phyloP scores from a whole-genome alignment of 2,329 filamentous ascomycete species.

The Bipolaris gigantea region DNA sequence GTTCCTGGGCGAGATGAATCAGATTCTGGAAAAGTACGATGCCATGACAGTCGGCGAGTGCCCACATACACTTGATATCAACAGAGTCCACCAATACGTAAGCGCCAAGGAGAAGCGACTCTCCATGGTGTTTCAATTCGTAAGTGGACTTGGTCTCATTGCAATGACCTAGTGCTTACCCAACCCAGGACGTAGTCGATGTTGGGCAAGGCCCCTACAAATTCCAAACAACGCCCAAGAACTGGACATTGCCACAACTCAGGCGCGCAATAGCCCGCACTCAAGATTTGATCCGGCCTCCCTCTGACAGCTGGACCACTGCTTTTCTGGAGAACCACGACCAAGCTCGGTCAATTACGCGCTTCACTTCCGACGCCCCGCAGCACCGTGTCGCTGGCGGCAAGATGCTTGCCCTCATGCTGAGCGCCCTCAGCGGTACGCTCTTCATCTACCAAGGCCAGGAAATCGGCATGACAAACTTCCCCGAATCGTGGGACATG shows the following conservation, averaged over 20 bases:
- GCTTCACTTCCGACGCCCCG: conserved; percentile 53
- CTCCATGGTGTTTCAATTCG: conserved; percentile 66
- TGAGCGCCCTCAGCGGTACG: conserved; percentile 53
- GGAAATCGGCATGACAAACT: conserved; percentile 56
- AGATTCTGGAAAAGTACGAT: conserved; percentile 62
- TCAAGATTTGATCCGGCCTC: conserved; percentile 35
- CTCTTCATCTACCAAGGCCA: conserved; percentile 57
- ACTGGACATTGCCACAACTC: conserved; percentile 37
- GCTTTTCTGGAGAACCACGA: conserved; percentile 60
- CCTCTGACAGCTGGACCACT: conserved; percentile 50
- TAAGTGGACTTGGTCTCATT: conserved; percentile 30
- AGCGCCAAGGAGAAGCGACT: conserved; percentile 61
- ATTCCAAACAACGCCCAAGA: conserved; percentile 41
- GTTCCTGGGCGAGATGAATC: conserved; percentile 65
- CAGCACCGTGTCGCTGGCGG: conserved; percentile 50
- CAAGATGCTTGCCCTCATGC: conserved; percentile 54
- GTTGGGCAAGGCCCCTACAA: conserved; percentile 43
- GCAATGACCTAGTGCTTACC: neutral
- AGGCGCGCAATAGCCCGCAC: conserved; percentile 37
- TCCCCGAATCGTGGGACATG: conserved; percentile 49
- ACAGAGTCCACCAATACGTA: conserved; percentile 62
- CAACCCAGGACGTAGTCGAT: conserved; percentile 45
- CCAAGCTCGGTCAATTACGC: conserved; percentile 54
- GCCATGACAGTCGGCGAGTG: conserved; percentile 74
- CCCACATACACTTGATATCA: conserved; percentile 62